A percentile compares a stretch with the other conserved stretches of the same genome.
phyloP scores from a whole-genome alignment of 257 asterid genomes.

The Jaltomata sinuosa region DNA sequence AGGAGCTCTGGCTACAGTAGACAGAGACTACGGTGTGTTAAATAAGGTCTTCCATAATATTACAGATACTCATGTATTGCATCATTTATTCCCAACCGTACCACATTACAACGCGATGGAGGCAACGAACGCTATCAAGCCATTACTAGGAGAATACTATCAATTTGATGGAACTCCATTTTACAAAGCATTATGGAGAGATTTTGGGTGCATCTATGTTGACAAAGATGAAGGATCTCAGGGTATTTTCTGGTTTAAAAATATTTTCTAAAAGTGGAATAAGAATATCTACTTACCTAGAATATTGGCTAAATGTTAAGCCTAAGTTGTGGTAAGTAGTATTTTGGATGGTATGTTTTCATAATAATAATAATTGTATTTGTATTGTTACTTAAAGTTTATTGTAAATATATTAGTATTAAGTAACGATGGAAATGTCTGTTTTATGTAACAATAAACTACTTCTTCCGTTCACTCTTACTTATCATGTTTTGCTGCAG shows the following conservation, averaged over 20 bases:
- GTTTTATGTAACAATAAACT: too few relatives aligned
- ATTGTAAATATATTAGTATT: too few relatives aligned
- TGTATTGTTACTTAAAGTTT: too few relatives aligned
- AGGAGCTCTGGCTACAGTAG: conserved; percentile 4
- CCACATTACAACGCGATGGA: conserved; percentile 10
- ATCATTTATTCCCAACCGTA: conserved; percentile 1
- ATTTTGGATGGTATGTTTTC: too few relatives aligned
- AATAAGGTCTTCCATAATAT: conserved; percentile 2
- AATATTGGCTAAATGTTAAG: too few relatives aligned
- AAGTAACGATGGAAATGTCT: too few relatives aligned
- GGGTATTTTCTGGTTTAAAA: conserved; percentile 8
- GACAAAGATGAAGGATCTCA: conserved; percentile 5
- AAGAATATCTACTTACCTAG: too few relatives aligned
- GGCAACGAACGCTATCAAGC: conserved; percentile 8
- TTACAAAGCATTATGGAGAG: conserved; percentile 7
- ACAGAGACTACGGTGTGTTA: conserved; percentile 3
- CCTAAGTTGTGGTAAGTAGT: too few relatives aligned
- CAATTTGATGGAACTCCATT: conserved; percentile 1
- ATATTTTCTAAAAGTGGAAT: too few relatives aligned
- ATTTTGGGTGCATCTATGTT: neutral
- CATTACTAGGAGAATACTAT: neutral
- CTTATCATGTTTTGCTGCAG: too few relatives aligned
- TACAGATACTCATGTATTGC: conserved; percentile 1
- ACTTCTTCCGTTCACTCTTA: too few relatives aligned
- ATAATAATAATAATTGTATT: too few relatives aligned